A percentile compares a stretch with the other conserved stretches of the same genome.
Conservation (phyloP, 2,329 filamentous ascomycete species). For the Fonsecaea monophora region DNA sequence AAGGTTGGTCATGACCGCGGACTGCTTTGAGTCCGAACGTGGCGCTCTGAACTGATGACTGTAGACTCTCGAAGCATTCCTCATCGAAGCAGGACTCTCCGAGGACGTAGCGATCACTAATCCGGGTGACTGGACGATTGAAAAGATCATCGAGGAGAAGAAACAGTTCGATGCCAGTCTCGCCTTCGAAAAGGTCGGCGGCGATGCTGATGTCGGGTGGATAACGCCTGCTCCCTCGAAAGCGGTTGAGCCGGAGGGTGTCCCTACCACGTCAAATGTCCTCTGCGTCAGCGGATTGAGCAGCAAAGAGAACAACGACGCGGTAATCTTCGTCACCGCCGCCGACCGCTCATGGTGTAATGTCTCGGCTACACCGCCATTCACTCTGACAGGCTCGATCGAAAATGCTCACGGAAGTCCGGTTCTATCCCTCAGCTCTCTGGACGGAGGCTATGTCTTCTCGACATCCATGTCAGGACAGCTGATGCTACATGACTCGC, state of each 20-base stretch:
- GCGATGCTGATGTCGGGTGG: slow-evolving; percentile 55
- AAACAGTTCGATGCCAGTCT: slow-evolving; percentile 62
- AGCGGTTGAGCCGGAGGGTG: slow-evolving; percentile 32
- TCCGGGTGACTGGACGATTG: slow-evolving; percentile 60
- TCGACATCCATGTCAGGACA: slow-evolving; percentile 66
- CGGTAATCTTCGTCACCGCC: slow-evolving; percentile 28
- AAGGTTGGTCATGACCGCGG: slow-evolving; percentile 35
- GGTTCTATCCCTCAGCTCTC: slow-evolving; percentile 58
- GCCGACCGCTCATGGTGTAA: slow-evolving; percentile 35
- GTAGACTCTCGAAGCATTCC: slow-evolving; percentile 64
- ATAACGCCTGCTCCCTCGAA: slow-evolving; percentile 45
- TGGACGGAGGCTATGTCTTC: slow-evolving; percentile 56
- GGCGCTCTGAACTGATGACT: background rate
- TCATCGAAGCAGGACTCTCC: slow-evolving; percentile 62
- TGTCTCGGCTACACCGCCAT: slow-evolving; percentile 23
- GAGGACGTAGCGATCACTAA: slow-evolving; percentile 54
- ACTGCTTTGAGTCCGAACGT: background rate
- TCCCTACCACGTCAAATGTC: slow-evolving; percentile 40
- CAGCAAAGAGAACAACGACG: slow-evolving; percentile 14
- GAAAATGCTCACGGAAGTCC: slow-evolving; percentile 46
- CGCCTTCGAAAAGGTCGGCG: slow-evolving; percentile 63
- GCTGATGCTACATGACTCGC: slow-evolving; percentile 55
- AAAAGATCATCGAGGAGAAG: slow-evolving; percentile 67
- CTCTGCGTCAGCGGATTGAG: slow-evolving; percentile 33
- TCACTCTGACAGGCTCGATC: slow-evolving; percentile 12